Evolutionary conservation across 495 filamentous ascomycete species (phyloP).

Genomic region (Xylaria curta): DNA sequence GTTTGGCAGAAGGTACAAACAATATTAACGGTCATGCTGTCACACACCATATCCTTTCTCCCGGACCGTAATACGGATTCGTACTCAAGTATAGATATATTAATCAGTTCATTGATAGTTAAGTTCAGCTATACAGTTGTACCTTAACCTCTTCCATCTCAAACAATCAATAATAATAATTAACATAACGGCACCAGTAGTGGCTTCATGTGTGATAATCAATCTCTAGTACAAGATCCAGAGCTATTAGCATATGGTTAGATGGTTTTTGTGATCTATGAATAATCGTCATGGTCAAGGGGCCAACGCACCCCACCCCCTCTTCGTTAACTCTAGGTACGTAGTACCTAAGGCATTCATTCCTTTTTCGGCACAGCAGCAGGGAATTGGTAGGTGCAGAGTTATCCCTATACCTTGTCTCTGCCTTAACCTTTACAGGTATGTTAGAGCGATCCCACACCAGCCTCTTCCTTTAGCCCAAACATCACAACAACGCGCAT

Average conservation of each 20-base stretch:
- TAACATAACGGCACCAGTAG: background rate
- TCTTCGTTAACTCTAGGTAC: constrained; percentile 3
- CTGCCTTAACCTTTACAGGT: background rate
- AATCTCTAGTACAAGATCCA: background rate
- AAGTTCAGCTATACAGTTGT: background rate
- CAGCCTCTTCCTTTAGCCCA: background rate
- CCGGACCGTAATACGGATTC: background rate
- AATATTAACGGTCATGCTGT: background rate
- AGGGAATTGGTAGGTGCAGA: constrained; percentile 3
- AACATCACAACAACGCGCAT: background rate
- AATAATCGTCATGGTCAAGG: background rate
- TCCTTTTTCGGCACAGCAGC: constrained; percentile 6
- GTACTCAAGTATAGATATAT: background rate
- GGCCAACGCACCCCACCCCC: constrained; percentile 11
- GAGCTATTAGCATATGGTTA: background rate
- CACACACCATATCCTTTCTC: background rate
- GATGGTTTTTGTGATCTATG: background rate
- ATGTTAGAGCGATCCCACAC: no score
- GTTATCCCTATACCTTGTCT: background rate
- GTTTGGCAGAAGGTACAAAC: background rate
- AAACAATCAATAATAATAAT: background rate
- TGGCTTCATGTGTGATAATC: no score
- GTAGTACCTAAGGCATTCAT: background rate
- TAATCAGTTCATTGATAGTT: background rate
- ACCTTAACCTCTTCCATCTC: background rate